Percentiles rank a stretch among this genome's conserved stretches.
Evolutionary conservation across 1,139 yeast species (phyloP).

Genomic region (Candida labiduridarum): DNA sequence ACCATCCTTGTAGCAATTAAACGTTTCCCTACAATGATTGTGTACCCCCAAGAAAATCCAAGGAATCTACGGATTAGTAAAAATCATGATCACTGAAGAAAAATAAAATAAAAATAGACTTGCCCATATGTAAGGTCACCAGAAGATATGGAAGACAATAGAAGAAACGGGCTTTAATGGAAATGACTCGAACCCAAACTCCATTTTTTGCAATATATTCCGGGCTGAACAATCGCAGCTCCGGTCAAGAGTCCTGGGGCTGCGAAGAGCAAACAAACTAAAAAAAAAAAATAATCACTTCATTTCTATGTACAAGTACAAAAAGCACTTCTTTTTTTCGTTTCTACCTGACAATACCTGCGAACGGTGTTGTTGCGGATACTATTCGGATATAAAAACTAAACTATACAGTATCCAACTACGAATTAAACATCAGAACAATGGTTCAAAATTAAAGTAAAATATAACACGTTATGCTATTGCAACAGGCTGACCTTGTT

Average conservation of each 20-base stretch:
- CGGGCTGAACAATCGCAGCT: neutral
- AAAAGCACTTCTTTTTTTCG: neutral
- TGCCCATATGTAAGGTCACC: neutral
- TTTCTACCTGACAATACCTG: neutral
- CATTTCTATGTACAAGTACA: neutral
- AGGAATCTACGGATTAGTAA: slow-evolving; percentile 1
- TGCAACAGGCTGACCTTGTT: slow-evolving; percentile 47
- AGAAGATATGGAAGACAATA: neutral
- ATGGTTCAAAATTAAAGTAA: neutral
- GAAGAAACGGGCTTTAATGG: neutral
- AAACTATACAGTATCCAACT: too few relatives aligned
- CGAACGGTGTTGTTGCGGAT: too few relatives aligned
- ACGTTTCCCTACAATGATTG: neutral
- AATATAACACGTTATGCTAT: slow-evolving; percentile 24
- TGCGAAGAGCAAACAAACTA: neutral
- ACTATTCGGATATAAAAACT: too few relatives aligned
- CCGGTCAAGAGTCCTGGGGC: neutral
- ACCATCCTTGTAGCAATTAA: neutral
- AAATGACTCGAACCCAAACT: neutral
- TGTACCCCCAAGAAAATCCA: neutral
- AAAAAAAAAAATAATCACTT: neutral
- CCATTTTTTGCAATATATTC: neutral
- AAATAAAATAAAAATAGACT: neutral
- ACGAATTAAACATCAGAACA: neutral
- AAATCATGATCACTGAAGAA: neutral